Percentiles rank a stretch among this genome's conserved stretches.
phyloP scores from a whole-genome alignment of 2,329 filamentous ascomycete species.

The Talaromyces albobiverticillius region DNA sequence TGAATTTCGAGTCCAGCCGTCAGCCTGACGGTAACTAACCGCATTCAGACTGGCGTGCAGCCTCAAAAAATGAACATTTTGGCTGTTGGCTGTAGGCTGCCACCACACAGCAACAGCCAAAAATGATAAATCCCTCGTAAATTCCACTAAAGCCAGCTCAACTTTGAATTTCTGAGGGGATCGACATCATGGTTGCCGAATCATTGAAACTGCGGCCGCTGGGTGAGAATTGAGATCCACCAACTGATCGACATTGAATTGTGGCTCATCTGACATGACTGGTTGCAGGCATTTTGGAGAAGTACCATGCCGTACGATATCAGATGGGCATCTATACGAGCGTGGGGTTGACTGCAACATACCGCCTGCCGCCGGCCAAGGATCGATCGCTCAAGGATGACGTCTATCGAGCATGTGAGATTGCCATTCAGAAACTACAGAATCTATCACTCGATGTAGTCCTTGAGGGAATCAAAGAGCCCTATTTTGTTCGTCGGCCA shows the following conservation, averaged over 20 bases:
- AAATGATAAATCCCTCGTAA: too few species aligned
- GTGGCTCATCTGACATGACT: neutral
- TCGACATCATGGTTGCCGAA: neutral
- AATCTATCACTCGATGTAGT: slow-evolving; percentile 43
- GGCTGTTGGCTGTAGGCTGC: too few species aligned
- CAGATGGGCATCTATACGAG: slow-evolving; percentile 45
- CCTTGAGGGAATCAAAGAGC: slow-evolving; percentile 37
- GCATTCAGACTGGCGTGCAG: too few species aligned
- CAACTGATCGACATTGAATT: neutral
- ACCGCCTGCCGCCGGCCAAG: slow-evolving; percentile 25
- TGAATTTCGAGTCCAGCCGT: too few species aligned
- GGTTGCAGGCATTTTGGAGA: slow-evolving; percentile 40
- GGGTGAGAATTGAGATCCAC: neutral
- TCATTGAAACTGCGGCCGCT: neutral
- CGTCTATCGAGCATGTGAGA: slow-evolving; percentile 36
- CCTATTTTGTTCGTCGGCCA: slow-evolving; percentile 46
- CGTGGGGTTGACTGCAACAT: slow-evolving; percentile 40
- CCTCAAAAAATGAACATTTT: too few species aligned
- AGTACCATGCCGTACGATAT: slow-evolving; percentile 44
- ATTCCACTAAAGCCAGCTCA: too few species aligned
- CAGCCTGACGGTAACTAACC: too few species aligned
- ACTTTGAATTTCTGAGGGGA: neutral
- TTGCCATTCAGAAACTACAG: slow-evolving; percentile 40
- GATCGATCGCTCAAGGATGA: slow-evolving; percentile 24
- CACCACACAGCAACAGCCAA: too few species aligned